Percentiles rank a stretch among this genome's conserved stretches.
Evolutionary conservation across 78 protist genomes (phyloP).

Genomic region (Dictyostelium intermedium): DNA sequence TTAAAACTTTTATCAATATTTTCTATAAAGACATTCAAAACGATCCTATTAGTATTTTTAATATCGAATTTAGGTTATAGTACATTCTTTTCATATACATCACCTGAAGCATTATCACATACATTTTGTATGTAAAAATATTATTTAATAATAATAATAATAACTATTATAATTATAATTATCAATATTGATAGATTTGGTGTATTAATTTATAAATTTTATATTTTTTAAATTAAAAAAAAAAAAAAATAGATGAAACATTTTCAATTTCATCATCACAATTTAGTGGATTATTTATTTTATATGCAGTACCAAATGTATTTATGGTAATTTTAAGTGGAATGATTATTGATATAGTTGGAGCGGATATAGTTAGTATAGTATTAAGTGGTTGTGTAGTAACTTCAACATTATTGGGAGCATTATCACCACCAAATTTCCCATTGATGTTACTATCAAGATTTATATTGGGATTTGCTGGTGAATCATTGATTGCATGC

Average conservation of each 20-base stretch:
- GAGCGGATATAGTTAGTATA: conserved; percentile 42
- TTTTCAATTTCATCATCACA: conserved; percentile 16
- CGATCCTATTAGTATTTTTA: conserved; percentile 26
- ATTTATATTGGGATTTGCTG: conserved; percentile 68
- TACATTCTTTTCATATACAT: conserved; percentile 66
- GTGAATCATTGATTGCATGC: conserved; percentile 61
- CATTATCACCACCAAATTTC: conserved; percentile 50
- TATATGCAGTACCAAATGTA: conserved; percentile 52
- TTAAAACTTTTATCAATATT: background rate
- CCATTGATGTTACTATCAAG: conserved; percentile 10
- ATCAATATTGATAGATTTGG: too few species aligned
- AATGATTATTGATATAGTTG: conserved; percentile 18
- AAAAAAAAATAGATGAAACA: background rate
- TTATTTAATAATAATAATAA: background rate
- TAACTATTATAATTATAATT: too few species aligned
- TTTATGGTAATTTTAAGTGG: conserved; percentile 48
- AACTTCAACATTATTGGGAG: conserved; percentile 37
- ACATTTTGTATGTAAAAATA: conserved; percentile 39
- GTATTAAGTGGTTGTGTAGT: background rate
- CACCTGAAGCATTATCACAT: conserved; percentile 51
- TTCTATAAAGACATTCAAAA: background rate
- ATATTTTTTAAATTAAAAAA: too few species aligned
- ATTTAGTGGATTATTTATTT: conserved; percentile 55
- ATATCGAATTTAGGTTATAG: conserved; percentile 64
- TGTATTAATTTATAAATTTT: too few species aligned